A percentile compares a stretch with the other conserved stretches of the same genome.
Evolutionary conservation across 768 basidiomycete genomes (phyloP).

Genomic region (Suillus luteus): DNA sequence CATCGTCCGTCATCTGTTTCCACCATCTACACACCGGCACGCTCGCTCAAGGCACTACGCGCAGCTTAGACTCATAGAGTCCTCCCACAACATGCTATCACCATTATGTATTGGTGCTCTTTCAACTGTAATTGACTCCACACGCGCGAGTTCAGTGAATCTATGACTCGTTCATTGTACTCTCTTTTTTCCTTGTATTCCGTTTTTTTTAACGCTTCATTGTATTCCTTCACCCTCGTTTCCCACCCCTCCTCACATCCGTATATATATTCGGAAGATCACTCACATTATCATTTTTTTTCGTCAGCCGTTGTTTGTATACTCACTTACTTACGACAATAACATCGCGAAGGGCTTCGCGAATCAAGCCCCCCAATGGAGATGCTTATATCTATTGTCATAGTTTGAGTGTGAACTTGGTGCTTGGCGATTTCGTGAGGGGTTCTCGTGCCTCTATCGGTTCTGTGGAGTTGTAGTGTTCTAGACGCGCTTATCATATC

Average conservation of each 20-base stretch:
- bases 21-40: not conserved
- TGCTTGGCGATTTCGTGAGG: no score
- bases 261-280: conserved; percentile 18
- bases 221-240: not conserved
- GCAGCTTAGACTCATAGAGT: conserved; percentile 9
- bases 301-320: conserved; percentile 6
- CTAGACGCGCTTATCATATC: not conserved
- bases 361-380: conserved; percentile 44
- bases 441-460: not conserved
- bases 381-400: conserved; percentile 5
- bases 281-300: not conserved
- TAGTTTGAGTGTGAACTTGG: not conserved
- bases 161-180: not conserved
- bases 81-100: not conserved
- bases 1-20: not conserved
- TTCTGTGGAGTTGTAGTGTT: not conserved
- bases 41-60: conserved; percentile 2
- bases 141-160: not conserved
- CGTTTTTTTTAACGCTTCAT: not conserved
- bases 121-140: conserved; percentile 2
- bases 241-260: no score
- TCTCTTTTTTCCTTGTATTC: not conserved
- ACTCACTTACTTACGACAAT: conserved; percentile 11
- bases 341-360: conserved; percentile 55
- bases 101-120: not conserved